phyloP scores from a whole-genome alignment of 306 rosid genomes.

The Clitoria ternatea region DNA sequence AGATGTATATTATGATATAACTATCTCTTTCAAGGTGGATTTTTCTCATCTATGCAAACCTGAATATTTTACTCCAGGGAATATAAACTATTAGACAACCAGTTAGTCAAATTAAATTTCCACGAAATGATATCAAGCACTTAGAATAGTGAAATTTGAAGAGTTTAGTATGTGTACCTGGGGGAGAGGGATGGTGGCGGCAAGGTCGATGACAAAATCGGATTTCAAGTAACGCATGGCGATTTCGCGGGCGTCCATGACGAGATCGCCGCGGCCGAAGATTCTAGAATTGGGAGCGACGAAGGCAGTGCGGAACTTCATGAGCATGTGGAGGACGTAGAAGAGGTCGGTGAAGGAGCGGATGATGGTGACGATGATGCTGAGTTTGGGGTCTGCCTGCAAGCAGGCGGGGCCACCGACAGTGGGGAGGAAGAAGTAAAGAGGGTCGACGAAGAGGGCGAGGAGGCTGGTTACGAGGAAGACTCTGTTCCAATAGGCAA shows the following conservation, averaged over 20 bases:
- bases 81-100: too few relatives aligned
- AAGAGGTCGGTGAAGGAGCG: slow-evolving; percentile 76
- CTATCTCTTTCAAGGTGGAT: too few relatives aligned
- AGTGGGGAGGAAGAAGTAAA: slow-evolving; percentile 69
- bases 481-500: slow-evolving; percentile 66
- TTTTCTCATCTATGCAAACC: too few relatives aligned
- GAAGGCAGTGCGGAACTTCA: slow-evolving; percentile 87
- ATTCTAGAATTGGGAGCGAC: slow-evolving; percentile 76
- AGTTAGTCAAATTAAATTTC: too few relatives aligned
- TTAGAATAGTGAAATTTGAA: too few relatives aligned
- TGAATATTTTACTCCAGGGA: too few relatives aligned
- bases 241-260: slow-evolving; percentile 60
- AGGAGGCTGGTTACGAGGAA: slow-evolving; percentile 65
- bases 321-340: slow-evolving; percentile 61
- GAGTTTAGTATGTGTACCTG: slow-evolving; percentile 40
- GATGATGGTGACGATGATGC: slow-evolving; percentile 43
- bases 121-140: too few relatives aligned
- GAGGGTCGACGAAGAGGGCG: slow-evolving; percentile 81
- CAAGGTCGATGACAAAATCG: slow-evolving; percentile 83
- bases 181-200: slow-evolving; percentile 77
- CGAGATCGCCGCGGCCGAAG: slow-evolving; percentile 87
- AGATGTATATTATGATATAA: too few relatives aligned
- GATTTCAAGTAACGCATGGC: slow-evolving; percentile 67
- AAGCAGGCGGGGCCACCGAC: slow-evolving; percentile 76
- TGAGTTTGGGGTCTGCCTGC: slow-evolving; percentile 29